Evolutionary conservation across 108 stramenopile genomes (phyloP).

Genomic region (Nitzschia putrida): DNA sequence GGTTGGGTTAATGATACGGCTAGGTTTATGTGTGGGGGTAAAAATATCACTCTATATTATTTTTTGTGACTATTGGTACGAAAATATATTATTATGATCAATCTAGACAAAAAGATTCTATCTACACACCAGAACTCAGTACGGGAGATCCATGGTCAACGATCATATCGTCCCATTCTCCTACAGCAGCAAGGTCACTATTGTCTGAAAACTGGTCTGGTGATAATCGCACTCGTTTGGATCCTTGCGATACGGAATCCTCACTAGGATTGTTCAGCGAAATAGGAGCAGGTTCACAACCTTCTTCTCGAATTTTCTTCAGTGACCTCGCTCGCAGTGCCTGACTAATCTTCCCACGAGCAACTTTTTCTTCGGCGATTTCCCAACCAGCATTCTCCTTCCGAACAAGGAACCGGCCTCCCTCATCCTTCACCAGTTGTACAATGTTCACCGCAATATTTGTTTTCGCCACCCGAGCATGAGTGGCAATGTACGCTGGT

Average conservation of each 20-base stretch:
- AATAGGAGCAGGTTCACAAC: conserved; percentile 3
- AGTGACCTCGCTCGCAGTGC: conserved; percentile 14
- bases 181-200: background rate
- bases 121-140: too few relatives aligned
- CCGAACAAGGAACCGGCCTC: conserved; percentile 19
- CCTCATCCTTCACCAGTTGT: conserved; percentile 4
- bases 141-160: background rate
- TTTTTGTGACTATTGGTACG: too few relatives aligned
- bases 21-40: too few relatives aligned
- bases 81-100: too few relatives aligned
- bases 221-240: conserved; percentile 2
- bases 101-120: too few relatives aligned
- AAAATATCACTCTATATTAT: too few relatives aligned
- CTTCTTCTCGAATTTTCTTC: conserved; percentile 11
- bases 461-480: conserved; percentile 7
- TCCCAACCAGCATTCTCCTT: conserved; percentile 13
- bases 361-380: conserved; percentile 6
- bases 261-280: background rate
- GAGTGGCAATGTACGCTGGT: conserved; percentile 6
- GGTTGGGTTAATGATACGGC: too few relatives aligned
- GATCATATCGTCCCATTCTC: background rate
- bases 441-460: conserved; percentile 20
- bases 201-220: background rate
- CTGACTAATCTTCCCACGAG: conserved; percentile 19
- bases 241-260: background rate